Conservation (phyloP, 2,329 filamentous ascomycete species). For the Plenodomus tracheiphilus region DNA sequence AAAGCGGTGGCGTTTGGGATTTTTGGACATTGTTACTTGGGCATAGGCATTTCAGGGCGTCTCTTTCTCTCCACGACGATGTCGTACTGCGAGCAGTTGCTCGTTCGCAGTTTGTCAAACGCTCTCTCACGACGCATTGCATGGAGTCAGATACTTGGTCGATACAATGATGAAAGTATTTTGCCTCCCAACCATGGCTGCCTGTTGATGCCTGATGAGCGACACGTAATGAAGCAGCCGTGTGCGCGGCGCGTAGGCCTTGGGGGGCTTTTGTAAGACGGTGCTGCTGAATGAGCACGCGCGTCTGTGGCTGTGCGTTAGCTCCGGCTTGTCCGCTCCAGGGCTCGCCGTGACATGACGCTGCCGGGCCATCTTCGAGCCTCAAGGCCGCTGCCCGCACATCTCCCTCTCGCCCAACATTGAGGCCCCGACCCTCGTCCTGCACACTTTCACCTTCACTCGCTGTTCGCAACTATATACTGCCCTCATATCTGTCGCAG, state of each 20-base stretch:
- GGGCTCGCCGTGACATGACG: constrained; percentile 17
- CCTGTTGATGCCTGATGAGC: constrained; percentile 17
- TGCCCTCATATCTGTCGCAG: background rate
- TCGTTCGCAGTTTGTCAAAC: constrained; percentile 22
- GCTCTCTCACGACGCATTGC: constrained; percentile 32
- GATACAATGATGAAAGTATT: constrained; percentile 14
- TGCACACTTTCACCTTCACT: background rate
- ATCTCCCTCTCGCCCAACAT: constrained; percentile 9
- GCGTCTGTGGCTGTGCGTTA: constrained; percentile 19
- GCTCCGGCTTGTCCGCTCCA: constrained; percentile 4
- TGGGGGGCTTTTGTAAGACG: constrained; percentile 1
- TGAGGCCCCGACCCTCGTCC: constrained; percentile 2
- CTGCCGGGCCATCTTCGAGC: constrained; percentile 6
- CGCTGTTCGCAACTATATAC: background rate
- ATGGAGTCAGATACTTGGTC: constrained; percentile 1
- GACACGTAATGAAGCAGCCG: constrained; percentile 22
- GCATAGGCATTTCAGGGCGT: constrained; percentile 39
- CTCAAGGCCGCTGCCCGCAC: constrained; percentile 3
- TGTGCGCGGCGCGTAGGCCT: no score
- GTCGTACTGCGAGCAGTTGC: constrained; percentile 6
- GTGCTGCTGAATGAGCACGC: constrained; percentile 4
- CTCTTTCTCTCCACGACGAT: constrained; percentile 9
- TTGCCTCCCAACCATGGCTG: constrained; percentile 10
- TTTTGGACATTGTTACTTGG: constrained; percentile 28
- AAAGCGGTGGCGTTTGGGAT: constrained; percentile 37